Evolutionary conservation across 2,329 filamentous ascomycete species (phyloP).

Genomic region (Colletotrichum lini): DNA sequence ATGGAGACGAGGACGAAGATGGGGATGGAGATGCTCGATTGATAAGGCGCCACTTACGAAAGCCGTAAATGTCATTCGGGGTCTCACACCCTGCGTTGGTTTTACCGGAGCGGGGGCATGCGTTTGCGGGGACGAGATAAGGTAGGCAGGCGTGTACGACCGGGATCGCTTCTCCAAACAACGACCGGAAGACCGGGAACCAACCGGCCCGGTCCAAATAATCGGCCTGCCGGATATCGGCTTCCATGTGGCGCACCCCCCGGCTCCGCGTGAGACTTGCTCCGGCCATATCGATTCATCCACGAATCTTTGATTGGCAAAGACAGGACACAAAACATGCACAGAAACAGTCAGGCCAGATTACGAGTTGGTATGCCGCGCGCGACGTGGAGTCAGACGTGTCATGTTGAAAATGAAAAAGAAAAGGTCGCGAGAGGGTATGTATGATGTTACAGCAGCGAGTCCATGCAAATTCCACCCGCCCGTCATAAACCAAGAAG

Average conservation of each 20-base stretch:
- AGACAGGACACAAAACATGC: not conserved
- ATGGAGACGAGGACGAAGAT: no score
- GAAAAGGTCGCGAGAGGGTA: slow-evolving; percentile 36
- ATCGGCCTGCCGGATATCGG: slow-evolving; percentile 14
- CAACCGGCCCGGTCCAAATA: slow-evolving; percentile 38
- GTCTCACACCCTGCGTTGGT: not conserved
- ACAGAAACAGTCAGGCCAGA: not conserved
- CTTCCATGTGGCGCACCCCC: not conserved
- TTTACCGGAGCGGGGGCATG: slow-evolving; percentile 27
- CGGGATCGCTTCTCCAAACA: slow-evolving; percentile 28
- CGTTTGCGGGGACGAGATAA: slow-evolving; percentile 36
- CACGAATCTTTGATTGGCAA: not conserved
- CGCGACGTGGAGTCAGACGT: not conserved
- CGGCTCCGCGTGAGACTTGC: not conserved
- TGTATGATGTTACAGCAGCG: slow-evolving; percentile 41
- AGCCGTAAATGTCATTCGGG: slow-evolving; percentile 33
- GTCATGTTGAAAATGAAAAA: slow-evolving; percentile 34
- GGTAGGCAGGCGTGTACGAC: slow-evolving; percentile 12
- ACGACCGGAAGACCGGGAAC: slow-evolving; percentile 37
- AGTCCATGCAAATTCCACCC: slow-evolving; percentile 36
- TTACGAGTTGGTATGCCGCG: not conserved
- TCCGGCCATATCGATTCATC: not conserved
- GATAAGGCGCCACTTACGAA: slow-evolving; percentile 30
- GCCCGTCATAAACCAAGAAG: slow-evolving; percentile 38
- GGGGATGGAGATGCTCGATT: not conserved